phyloP scores from a whole-genome alignment of 768 basidiomycete genomes.

The Terana coerulea region DNA sequence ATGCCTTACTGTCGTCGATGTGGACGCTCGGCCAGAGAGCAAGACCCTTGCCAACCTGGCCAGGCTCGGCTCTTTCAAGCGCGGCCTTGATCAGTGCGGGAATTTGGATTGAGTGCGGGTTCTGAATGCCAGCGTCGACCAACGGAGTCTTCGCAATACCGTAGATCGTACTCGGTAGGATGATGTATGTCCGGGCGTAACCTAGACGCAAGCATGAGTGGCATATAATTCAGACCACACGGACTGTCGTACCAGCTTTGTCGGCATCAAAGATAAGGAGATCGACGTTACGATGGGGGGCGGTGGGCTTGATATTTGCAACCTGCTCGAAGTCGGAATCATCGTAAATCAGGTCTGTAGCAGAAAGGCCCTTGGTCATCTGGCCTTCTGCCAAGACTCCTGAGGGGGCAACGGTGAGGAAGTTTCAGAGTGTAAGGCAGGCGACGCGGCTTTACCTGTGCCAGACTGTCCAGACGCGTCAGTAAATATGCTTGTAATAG shows the following conservation, averaged over 20 bases:
- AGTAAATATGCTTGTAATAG: background rate
- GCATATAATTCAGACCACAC: background rate
- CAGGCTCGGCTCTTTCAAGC: slow-evolving; percentile 36
- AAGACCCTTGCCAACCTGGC: too few relatives aligned
- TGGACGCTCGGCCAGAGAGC: background rate
- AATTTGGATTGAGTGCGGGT: slow-evolving; percentile 50
- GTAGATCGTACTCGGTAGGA: slow-evolving; percentile 57
- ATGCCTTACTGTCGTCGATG: background rate
- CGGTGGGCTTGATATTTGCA: slow-evolving; percentile 37
- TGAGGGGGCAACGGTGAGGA: background rate
- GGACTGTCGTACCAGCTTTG: slow-evolving; percentile 35
- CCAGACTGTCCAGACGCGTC: background rate
- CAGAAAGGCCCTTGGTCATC: slow-evolving; percentile 34
- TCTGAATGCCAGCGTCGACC: slow-evolving; percentile 48
- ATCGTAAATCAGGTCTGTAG: slow-evolving; percentile 38
- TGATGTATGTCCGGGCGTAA: slow-evolving; percentile 48
- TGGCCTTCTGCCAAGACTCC: slow-evolving; percentile 31
- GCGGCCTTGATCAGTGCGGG: slow-evolving; percentile 42
- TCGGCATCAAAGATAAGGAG: slow-evolving; percentile 42
- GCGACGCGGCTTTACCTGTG: background rate
- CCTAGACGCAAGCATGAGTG: slow-evolving; percentile 25
- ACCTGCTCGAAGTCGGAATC: slow-evolving; percentile 44
- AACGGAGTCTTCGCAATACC: slow-evolving; percentile 47
- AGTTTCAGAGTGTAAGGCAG: background rate
- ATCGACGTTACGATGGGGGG: slow-evolving; percentile 47